Evolutionary conservation across 345 rosid genomes (phyloP), one percentile per base, ranked within the genome.

Genomic region (Rhizophora mangle): DNA sequence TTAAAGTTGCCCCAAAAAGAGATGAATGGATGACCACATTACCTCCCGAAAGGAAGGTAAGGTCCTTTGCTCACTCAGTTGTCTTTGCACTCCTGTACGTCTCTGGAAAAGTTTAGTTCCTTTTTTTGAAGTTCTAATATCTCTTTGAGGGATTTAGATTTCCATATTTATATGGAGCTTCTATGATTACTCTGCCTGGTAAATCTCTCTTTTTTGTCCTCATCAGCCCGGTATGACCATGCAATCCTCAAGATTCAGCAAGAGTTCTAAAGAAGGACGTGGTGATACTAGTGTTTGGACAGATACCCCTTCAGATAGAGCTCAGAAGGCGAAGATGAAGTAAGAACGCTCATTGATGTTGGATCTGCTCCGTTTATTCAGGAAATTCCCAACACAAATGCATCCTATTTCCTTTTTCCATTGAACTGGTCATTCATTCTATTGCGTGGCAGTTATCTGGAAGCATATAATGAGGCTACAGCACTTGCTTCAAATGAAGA

Each of bases 21-120:
- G 97, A 94, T 10, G 98, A 94, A 85, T 94, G 98, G 98, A 94
- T 94, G 98, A 94, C 97, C 63, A 85, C 88, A 27, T 81, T 94
- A 51, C 98, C 98, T 72, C 96, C 96, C 47, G 97, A 94, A 81
- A 83, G 91, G 77, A 91, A 88, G 76, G 97, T 91, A 84, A 81
- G 85, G 43, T 70, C 58, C 32, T 71, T 63, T 24, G 18, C 60
- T 67, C 20, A 60, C 39, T 11, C 19, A 5, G 52, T 27, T 62
- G 32, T 22, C n/a, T 68, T 31, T 27, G 39, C 24, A 11, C 49
- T 13, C 49, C 16, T 39, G 46, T 15, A 13, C 4, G 5, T 2
- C 30, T 56, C 34, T 29, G 19, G 4, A 5, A 53, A 6, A 13
- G 26, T 56, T 34, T 70, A 37, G 11, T n/a, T 6, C 15, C 30